phyloP scores from a whole-genome alignment of 2,329 filamentous ascomycete species.

The Curvularia verruculosa region DNA sequence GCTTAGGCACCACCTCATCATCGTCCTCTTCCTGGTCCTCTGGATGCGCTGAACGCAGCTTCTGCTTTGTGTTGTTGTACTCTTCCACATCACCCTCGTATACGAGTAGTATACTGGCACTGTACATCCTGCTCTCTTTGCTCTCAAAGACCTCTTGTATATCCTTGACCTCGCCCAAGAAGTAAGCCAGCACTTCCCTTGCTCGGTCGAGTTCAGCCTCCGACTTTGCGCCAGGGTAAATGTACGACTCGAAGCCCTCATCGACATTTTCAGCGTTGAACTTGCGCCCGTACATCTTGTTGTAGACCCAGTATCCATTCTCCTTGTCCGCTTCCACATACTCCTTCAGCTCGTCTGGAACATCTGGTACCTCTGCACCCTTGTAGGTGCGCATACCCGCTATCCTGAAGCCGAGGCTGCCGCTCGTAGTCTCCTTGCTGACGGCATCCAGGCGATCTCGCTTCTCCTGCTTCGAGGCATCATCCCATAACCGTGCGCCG shows the following conservation, averaged over 20 bases:
- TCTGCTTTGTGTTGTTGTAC: conserved; percentile 53
- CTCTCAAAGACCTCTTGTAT: conserved; percentile 63
- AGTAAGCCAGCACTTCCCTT: conserved; percentile 54
- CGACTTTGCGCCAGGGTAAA: conserved; percentile 49
- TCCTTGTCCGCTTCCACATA: conserved; percentile 52
- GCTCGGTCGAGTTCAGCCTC: conserved; percentile 45
- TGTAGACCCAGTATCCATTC: conserved; percentile 64
- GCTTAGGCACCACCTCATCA: conserved; percentile 60
- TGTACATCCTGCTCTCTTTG: conserved; percentile 72
- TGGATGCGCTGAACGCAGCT: conserved; percentile 28
- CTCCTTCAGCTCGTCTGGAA: conserved; percentile 37
- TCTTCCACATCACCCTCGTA: conserved; percentile 68
- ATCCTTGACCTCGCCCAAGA: conserved; percentile 57
- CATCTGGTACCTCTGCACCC: conserved; percentile 29
- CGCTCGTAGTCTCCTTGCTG: conserved; percentile 63
- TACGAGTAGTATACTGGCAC: conserved; percentile 67
- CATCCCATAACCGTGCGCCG: conserved; percentile 83
- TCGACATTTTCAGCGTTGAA: conserved; percentile 62
- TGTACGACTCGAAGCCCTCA: conserved; percentile 64
- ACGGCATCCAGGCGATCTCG: conserved; percentile 65
- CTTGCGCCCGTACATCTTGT: conserved; percentile 69
- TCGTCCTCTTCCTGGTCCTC: conserved; percentile 54
- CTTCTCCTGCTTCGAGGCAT: conserved; percentile 66
- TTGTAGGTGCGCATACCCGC: conserved; percentile 68
- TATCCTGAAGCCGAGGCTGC: conserved; percentile 66